Base-by-base conservation (phyloP, 345 rosid genomes). In the Gossypioides kirkii region DNA sequence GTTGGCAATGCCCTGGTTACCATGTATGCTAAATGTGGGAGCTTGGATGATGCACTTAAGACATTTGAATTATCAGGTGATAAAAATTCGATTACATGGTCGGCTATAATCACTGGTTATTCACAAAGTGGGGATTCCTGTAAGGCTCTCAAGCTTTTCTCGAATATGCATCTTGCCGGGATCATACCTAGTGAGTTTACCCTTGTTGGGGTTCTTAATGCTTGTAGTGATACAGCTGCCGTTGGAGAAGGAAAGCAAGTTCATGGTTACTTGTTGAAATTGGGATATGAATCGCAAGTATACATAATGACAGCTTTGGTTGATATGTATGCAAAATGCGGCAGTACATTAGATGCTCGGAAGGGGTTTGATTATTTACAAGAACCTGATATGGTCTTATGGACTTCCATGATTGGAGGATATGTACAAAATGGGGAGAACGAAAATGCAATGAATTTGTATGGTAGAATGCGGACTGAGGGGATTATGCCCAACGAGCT, bases 61-160 rank as follows among this genome's bases (percentile, higher is more conserved):
- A 79, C 89, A 70, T 93, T 93, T 82, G 85, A 88, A 76, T 83
- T 79, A 58, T 88, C 89, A 10, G 83, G 69, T 70, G 88, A 81
- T 60, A 91, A 79, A 86, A 86, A 88, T 77, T 77, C 90, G 6
- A 85, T 93, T 52, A 89, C 98, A 1, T 93, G 98, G 98, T 91
- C 98, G 0, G 96, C 96, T 1, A 89, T 93, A 87, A 83, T 90
- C 73, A 91, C 97, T 56, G 94, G 97, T 20, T 91, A 81, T 84
- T 87, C 96, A 63, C 98, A 93, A 80, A 84, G 80, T 66, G 97
- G 96, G 58, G 86, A 86, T 68, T 88, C 90, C 67, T 61, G 32
- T 12, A 80, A 84, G 77, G 91, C 96, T 61, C 72, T 91, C 63
- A 74, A 77, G 61, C 80, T 93, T 59, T 89, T 91, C 77, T 83